Percentiles rank a stretch among this genome's conserved stretches.
These are phyloP conservation scores for Medicago lupulina DNA, from an alignment of 306 rosid genomes.

Conservation along the genomic window DNA sequence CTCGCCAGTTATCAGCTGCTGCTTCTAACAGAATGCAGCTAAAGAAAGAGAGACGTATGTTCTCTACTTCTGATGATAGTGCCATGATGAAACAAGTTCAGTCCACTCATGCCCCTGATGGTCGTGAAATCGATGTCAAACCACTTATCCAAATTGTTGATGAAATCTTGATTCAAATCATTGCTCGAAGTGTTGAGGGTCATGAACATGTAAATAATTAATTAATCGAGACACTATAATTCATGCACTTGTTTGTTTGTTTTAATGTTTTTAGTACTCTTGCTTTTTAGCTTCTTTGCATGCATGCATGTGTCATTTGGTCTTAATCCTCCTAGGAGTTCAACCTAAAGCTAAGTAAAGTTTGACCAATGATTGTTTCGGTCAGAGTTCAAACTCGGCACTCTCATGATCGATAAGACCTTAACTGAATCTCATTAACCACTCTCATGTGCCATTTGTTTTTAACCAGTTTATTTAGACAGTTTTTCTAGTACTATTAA, in stretches of 20 bases:
- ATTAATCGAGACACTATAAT: not conserved
- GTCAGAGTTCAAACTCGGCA: not conserved
- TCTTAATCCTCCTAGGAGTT: not conserved
- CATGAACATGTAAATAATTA: conserved; percentile 44
- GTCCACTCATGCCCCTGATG: conserved; percentile 72
- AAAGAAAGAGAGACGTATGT: conserved; percentile 55
- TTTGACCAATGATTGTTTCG: not conserved
- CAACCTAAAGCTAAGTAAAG: not conserved
- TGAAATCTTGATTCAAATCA: conserved; percentile 56
- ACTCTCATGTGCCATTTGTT: not conserved
- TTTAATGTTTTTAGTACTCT: not conserved
- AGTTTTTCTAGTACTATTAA: not conserved
- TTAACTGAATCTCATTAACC: not conserved
- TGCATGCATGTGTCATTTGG: not conserved
- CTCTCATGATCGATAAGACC: not conserved
- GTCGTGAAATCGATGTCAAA: conserved; percentile 66
- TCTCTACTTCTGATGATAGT: conserved; percentile 66
- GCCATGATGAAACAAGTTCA: conserved; percentile 73
- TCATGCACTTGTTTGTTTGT: not conserved
- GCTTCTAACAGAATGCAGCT: conserved; percentile 41
- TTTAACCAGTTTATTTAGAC: not conserved
- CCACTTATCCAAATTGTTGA: conserved; percentile 64
- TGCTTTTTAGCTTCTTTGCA: not conserved
- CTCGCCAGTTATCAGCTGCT: not conserved
- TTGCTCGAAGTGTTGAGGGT: conserved; percentile 53